phyloP scores from a whole-genome alignment of 768 basidiomycete species.

The Pleurotus cornucopiae region DNA sequence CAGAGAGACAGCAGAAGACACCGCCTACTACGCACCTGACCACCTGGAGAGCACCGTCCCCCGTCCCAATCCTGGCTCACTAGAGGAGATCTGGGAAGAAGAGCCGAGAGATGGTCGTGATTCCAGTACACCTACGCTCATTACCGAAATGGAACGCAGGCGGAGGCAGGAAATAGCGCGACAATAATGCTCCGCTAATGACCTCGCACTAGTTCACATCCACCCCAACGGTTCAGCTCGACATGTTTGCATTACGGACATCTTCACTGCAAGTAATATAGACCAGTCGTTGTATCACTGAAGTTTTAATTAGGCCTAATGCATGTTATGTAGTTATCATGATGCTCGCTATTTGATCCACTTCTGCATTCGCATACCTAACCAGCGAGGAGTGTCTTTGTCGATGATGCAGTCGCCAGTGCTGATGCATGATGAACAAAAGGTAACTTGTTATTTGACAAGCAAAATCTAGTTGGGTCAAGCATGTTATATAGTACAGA shows the following conservation, averaged over 20 bases:
- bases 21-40: conserved; percentile 5
- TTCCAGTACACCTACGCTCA: background rate
- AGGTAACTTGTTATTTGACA: too few relatives aligned
- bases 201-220: background rate
- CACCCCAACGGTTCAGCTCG: background rate
- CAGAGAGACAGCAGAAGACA: conserved; percentile 7
- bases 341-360: too few relatives aligned
- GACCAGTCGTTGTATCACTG: too few relatives aligned
- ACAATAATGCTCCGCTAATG: background rate
- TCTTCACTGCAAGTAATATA: background rate
- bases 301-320: too few relatives aligned
- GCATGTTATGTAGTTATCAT: too few relatives aligned
- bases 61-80: conserved; percentile 20
- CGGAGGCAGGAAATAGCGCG: background rate
- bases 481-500: background rate
- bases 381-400: too few relatives aligned
- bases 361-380: too few relatives aligned
- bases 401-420: too few relatives aligned
- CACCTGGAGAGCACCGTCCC: conserved; percentile 31
- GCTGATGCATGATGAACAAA: too few relatives aligned
- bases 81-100: conserved; percentile 23
- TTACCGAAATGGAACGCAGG: conserved; percentile 2
- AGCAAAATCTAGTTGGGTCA: too few relatives aligned
- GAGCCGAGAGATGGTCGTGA: conserved; percentile 5
- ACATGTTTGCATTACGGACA: background rate